A percentile compares a stretch with the other conserved stretches of the same genome.
These are phyloP conservation scores for Fusarium longipes DNA, from an alignment of 2,329 filamentous ascomycete species.

Conservation along the genomic window DNA sequence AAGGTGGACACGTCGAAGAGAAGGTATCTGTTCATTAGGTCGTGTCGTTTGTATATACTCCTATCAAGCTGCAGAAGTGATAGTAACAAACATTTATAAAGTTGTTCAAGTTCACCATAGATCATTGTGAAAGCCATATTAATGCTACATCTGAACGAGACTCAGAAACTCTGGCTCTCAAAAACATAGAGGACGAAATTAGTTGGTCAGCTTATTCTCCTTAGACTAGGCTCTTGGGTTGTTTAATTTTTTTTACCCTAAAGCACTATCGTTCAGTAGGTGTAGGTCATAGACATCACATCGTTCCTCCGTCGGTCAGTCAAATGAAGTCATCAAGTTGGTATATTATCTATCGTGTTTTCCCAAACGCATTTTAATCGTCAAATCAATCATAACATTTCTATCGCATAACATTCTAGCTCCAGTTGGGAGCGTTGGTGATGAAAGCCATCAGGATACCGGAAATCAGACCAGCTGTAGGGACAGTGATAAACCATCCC, in stretches of 20 bases:
- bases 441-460: conserved; percentile 72
- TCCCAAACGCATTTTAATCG: neutral
- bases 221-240: too few species aligned
- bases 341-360: conserved; percentile 5
- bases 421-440: conserved; percentile 68
- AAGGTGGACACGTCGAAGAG: conserved; percentile 24
- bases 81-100: too few species aligned
- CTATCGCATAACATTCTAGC: neutral
- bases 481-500: conserved; percentile 71
- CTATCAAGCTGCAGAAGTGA: neutral
- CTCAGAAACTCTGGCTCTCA: too few species aligned
- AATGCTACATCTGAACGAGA: too few species aligned
- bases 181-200: too few species aligned
- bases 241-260: too few species aligned
- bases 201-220: too few species aligned
- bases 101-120: too few species aligned
- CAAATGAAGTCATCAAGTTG: neutral
- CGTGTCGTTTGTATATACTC: neutral
- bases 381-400: conserved; percentile 5
- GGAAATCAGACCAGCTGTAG: conserved; percentile 65
- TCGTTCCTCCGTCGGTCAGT: neutral
- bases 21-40: conserved; percentile 10
- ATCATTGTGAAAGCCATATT: too few species aligned
- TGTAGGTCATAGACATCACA: neutral
- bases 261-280: too few species aligned